phyloP scores from a whole-genome alignment of 495 filamentous ascomycete genomes.

The Xylaria scruposa region DNA sequence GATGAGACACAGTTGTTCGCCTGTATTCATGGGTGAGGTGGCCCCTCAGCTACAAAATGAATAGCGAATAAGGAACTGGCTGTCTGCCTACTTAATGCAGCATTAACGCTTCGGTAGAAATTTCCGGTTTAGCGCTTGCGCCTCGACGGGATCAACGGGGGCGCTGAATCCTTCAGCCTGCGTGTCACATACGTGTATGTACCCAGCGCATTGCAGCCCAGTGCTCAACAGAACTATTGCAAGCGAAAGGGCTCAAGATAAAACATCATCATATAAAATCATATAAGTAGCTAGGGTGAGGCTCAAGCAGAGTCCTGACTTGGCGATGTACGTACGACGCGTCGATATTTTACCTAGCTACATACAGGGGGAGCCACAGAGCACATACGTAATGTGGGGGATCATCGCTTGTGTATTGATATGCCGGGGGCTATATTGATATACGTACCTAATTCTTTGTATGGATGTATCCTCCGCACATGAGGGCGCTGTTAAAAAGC shows the following conservation, averaged over 20 bases:
- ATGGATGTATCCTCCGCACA: neutral
- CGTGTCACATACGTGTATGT: neutral
- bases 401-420: neutral
- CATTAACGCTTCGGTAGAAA: slow-evolving; percentile 37
- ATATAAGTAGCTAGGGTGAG: neutral
- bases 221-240: neutral
- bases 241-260: neutral
- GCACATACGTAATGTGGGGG: neutral
- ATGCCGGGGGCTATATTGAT: no score
- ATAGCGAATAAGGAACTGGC: neutral
- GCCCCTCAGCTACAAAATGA: slow-evolving; percentile 18
- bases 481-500: neutral
- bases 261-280: slow-evolving; percentile 9
- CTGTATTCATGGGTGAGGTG: neutral
- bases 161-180: slow-evolving; percentile 16
- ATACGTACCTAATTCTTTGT: no score
- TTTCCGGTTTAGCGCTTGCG: slow-evolving; percentile 38
- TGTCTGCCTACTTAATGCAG: slow-evolving; percentile 25
- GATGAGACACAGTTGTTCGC: neutral
- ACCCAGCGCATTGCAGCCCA: neutral
- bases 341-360: neutral
- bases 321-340: neutral
- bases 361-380: neutral
- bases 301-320: neutral
- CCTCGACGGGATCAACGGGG: slow-evolving; percentile 18